These are phyloP conservation scores for Thermochaetoides thermophila DNA, from an alignment of 495 filamentous ascomycete genomes.

Conservation along the genomic window DNA sequence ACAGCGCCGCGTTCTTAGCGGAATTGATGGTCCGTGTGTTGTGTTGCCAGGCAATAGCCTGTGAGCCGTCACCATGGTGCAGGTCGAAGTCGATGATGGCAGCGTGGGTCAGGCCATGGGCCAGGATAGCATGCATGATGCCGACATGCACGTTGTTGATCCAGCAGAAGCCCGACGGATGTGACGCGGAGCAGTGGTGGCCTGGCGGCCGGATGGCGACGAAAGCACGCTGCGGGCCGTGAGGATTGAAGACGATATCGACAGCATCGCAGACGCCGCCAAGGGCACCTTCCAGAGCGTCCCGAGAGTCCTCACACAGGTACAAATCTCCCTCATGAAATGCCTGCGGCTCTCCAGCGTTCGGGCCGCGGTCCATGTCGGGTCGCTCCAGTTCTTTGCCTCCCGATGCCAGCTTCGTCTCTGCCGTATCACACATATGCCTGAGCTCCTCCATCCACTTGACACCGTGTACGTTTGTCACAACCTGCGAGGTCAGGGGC, in stretches of 20 bases:
- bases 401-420: constrained; percentile 52
- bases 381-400: constrained; percentile 64
- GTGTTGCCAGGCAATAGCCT: constrained; percentile 78
- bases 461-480: constrained; percentile 69
- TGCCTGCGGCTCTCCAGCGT: constrained; percentile 30
- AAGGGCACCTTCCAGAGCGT: constrained; percentile 77
- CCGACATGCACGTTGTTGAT: constrained; percentile 96
- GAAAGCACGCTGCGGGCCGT: constrained; percentile 57
- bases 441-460: constrained; percentile 89
- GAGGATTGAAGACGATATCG: constrained; percentile 57
- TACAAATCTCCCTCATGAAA: constrained; percentile 82
- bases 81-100: constrained; percentile 96
- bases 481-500: constrained; percentile 48
- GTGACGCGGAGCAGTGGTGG: constrained; percentile 79
- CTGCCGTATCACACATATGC: constrained; percentile 65
- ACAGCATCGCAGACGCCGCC: constrained; percentile 85
- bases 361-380: constrained; percentile 30
- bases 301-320: constrained; percentile 66
- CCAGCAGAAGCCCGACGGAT: constrained; percentile 95
- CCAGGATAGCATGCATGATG: constrained; percentile 72
- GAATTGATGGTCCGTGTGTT: constrained; percentile 46
- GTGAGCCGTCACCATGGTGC: constrained; percentile 92
- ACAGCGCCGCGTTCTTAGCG: constrained; percentile 48
- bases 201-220: constrained; percentile 73
- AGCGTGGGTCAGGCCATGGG: constrained; percentile 77